Evolutionary conservation across 345 rosid species (phyloP), one percentile per base, ranked within the genome.

Genomic region (thale cress (Arabidopsis thaliana)): DNA sequence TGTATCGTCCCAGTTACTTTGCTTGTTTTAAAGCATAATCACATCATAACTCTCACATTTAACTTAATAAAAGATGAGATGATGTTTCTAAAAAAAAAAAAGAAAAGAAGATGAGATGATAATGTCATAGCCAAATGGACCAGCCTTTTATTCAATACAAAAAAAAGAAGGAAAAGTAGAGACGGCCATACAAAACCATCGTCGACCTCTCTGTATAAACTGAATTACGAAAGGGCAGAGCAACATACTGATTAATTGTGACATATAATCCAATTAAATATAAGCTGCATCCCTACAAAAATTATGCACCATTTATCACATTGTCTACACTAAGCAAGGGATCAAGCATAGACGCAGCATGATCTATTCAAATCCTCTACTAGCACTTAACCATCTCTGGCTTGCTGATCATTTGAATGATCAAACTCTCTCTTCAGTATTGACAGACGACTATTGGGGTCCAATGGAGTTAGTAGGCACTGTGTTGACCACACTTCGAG

Each of bases 401-500:
- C 63, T 57, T 66, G 12, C 8, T 65, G 56, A 71, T 72, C 72
- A 49, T 25, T 51, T 72, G 60, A 70, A 48, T 57, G 28, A 48
- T 33, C 67, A 33, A 58, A 48, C 63, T 51, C 69, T 65, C 70
- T 71, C 59, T 56, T 45, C 28, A 10, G 71, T 53, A 42, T 44
- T n/a, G 69, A 50, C 68, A 59, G 22, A 62, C 62, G 22, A 22
- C 73, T 75, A 75, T 37, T 76, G 74, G 55, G 66, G 80, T 61
- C 75, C 78, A 65, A 76, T 65, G n/a, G 84, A 73, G 69, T 72
- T 71, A 33, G 72, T 49, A 76, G 33, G 69, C 16, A 60, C 49
- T 41, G 74, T 42, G 59, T 46, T 62, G 16, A 69, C 20, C 51
- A 55, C 65, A 62, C 61, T 70, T 30, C 76, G 76, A 30, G 72